Conservation (phyloP, 1,284 basidiomycete genomes). For the Cryptococcus sp. region DNA sequence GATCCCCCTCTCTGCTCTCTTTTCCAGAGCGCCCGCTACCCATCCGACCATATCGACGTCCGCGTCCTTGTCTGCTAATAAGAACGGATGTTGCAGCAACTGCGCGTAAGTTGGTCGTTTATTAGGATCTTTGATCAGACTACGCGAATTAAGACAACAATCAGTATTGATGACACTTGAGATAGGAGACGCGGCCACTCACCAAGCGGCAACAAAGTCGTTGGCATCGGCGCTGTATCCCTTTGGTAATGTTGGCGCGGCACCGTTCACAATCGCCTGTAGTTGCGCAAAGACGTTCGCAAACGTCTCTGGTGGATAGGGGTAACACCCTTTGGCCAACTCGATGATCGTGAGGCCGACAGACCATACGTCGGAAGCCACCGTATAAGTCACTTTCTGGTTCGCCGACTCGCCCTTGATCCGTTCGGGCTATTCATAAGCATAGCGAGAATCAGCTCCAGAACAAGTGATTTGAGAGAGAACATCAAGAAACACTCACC, state of each 20-base stretch:
- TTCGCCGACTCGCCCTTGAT: slow-evolving; percentile 92
- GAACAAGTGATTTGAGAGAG: slow-evolving; percentile 1
- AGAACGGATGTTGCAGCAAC: slow-evolving; percentile 75
- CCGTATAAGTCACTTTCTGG: slow-evolving; percentile 85
- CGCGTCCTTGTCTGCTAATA: slow-evolving; percentile 60
- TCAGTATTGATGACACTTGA: background rate
- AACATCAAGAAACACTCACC: slow-evolving; percentile 57
- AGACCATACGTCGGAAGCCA: slow-evolving; percentile 97
- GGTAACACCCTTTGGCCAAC: slow-evolving; percentile 87
- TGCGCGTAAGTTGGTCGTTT: slow-evolving; percentile 80
- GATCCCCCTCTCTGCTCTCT: slow-evolving; percentile 48
- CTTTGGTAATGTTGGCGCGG: slow-evolving; percentile 78
- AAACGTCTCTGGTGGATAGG: slow-evolving; percentile 98
- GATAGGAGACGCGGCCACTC: slow-evolving; percentile 22
- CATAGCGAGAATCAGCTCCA: background rate
- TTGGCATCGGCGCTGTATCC: slow-evolving; percentile 54
- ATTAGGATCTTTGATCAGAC: slow-evolving; percentile 75
- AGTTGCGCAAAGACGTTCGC: slow-evolving; percentile 95
- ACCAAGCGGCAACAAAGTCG: slow-evolving; percentile 58
- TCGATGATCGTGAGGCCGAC: slow-evolving; percentile 95
- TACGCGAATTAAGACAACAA: slow-evolving; percentile 41
- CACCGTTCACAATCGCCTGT: slow-evolving; percentile 92
- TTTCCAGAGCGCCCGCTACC: slow-evolving; percentile 67
- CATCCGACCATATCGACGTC: slow-evolving; percentile 80
- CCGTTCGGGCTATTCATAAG: slow-evolving; percentile 73